Conservation (phyloP, 179 eudicot genomes). For the Camellia oleifera region DNA sequence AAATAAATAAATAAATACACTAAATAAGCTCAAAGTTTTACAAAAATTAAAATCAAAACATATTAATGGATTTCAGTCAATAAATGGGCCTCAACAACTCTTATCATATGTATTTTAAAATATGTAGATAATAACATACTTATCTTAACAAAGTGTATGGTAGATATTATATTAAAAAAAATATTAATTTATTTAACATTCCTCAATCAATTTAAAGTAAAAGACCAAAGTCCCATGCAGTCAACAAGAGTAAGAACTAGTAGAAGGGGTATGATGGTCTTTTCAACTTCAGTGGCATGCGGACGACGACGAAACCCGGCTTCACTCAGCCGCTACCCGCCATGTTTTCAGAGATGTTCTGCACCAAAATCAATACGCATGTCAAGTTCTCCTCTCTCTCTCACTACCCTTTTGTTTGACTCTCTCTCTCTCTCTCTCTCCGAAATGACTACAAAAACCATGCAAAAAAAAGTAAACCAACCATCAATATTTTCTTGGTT, state of each 20-base stretch:
- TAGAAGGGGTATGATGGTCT: slow-evolving; percentile 28
- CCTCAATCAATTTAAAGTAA: not conserved
- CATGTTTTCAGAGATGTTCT: slow-evolving; percentile 67
- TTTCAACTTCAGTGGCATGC: not conserved
- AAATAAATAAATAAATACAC: too few species aligned
- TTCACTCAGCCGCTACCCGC: slow-evolving; percentile 42
- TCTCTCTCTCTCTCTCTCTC: slow-evolving; percentile 9
- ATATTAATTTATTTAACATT: not conserved
- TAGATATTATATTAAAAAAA: too few species aligned
- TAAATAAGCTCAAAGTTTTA: too few species aligned
- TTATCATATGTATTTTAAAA: too few species aligned
- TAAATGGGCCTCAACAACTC: too few species aligned
- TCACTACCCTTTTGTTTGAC: slow-evolving; percentile 29
- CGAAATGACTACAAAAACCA: slow-evolving; percentile 16
- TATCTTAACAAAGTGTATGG: too few species aligned
- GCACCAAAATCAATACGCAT: slow-evolving; percentile 68
- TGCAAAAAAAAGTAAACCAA: slow-evolving; percentile 13
- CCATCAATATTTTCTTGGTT: not conserved
- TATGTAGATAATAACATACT: too few species aligned
- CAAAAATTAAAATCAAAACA: too few species aligned
- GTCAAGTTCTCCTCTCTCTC: slow-evolving; percentile 30
- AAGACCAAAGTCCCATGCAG: not conserved
- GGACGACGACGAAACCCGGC: slow-evolving; percentile 2
- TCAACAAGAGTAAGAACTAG: not conserved
- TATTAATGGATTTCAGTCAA: too few species aligned